Evolutionary conservation across 78 protist species (phyloP).

Genomic region (Anaeramoeba flamelloides): DNA sequence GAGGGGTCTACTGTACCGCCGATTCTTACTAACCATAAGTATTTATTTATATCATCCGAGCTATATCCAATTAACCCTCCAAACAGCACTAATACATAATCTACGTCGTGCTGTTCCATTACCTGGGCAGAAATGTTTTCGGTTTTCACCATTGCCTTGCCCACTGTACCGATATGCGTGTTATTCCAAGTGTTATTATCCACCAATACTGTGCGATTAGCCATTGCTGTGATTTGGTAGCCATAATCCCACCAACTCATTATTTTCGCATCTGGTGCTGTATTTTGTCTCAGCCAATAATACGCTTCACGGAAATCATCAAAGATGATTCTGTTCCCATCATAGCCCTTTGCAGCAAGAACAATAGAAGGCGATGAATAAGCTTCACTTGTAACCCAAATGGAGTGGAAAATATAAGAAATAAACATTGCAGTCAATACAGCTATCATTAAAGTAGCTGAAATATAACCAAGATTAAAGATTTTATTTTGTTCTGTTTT

Average conservation of each 20-base stretch:
- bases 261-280: constrained; percentile 26
- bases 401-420: constrained; percentile 72
- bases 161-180: constrained; percentile 22
- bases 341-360: constrained; percentile 38
- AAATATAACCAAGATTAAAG: too few relatives aligned
- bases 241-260: constrained; percentile 45
- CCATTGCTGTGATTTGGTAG: constrained; percentile 31
- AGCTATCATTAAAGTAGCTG: constrained; percentile 31
- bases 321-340: background rate
- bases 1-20: too few relatives aligned
- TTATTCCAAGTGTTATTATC: constrained; percentile 31
- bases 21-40: too few relatives aligned
- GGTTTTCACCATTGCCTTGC: background rate
- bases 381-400: constrained; percentile 84
- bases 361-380: constrained; percentile 95
- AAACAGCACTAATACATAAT: constrained; percentile 23
- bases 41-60: too few relatives aligned
- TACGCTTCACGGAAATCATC: constrained; percentile 22
- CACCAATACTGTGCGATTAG: constrained; percentile 33
- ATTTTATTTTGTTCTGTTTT: too few relatives aligned
- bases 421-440: constrained; percentile 38
- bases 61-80: too few relatives aligned
- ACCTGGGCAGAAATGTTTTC: constrained; percentile 8
- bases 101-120: constrained; percentile 19
- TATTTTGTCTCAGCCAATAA: constrained; percentile 32